Base-by-base conservation (phyloP, 345 rosid genomes). In the Eucalyptus grandis region DNA sequence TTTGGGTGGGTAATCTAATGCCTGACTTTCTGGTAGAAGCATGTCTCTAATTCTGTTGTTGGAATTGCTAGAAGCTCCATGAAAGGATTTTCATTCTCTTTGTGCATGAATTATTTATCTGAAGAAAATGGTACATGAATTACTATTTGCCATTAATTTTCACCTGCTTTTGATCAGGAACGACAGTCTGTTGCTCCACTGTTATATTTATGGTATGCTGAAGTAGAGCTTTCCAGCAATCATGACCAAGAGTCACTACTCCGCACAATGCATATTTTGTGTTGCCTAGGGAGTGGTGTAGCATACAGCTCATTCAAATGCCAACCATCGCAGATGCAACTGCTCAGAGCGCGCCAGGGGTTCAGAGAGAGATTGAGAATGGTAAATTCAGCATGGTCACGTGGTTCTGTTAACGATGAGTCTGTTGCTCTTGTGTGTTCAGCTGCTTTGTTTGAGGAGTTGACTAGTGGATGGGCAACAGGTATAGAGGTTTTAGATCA, bases 331-430 rank as follows among this genome's bases (percentile, higher is more conserved):
- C 95, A 94, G 88, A 56, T 96, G 96, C 98, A 96, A 92, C 88
- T 98, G 88, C 94, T 98, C 88, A 96, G 97, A 93, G 98, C 98
- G 19, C 99, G 92, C 89, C 99, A 96, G 90, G 99, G 99, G 49
- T 96, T 95, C 89, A 95, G 92, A 90, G 99, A 98, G 86, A 94
- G 89, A 91, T 86, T 95, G 88, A 96, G 92, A 92, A 89, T 91
- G 87, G 92, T 94, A 67, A 91, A 92, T 90, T 93, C 96, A 85
- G 91, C 95, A 90, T 98, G 99, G 99, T 65, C 91, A 43, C 96
- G 89, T 87, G 98, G 99, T 91, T 87, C 89, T 88, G 90, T 96
- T 87, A 94, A 95, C 89, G 97, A 98, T 93, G 96, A 93, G 54
- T 95, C 99, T 90, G 90, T 94, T 89, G 98, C 98, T 87, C 91